Conservation (phyloP, 139 green algal genomes). For the Coelastrella sp. region DNA sequence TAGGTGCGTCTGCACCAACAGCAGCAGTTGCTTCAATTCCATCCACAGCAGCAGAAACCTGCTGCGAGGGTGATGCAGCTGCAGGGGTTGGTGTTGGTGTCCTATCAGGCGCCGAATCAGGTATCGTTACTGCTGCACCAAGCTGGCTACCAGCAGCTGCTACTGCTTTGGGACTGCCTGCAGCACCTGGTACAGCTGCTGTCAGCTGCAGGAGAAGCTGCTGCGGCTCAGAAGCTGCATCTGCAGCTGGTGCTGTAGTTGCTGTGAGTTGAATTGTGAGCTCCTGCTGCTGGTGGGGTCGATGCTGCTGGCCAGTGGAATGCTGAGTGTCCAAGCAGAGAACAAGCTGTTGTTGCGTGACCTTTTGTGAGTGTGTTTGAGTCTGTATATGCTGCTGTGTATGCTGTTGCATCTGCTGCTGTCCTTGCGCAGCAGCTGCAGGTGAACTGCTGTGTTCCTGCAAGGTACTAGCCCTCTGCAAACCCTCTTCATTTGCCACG, state of each 20-base stretch:
- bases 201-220: not conserved
- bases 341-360: not conserved
- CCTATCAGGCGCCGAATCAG: not conserved
- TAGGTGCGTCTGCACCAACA: not conserved
- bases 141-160: not conserved
- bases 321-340: not conserved
- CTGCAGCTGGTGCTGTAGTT: not conserved
- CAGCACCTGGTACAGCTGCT: not conserved
- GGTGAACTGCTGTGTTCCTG: too few species aligned
- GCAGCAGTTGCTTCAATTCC: not conserved
- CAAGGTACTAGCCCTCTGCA: not conserved
- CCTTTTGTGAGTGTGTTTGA: not conserved
- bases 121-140: not conserved
- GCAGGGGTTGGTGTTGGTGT: not conserved
- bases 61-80: not conserved
- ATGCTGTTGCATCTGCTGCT: not conserved
- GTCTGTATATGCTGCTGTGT: not conserved
- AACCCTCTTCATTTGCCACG: not conserved
- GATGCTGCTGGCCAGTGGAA: not conserved
- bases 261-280: not conserved
- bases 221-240: not conserved
- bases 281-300: not conserved
- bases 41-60: not conserved
- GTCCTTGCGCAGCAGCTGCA: not conserved
- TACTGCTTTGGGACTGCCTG: not conserved